Evolutionary conservation across 2,329 filamentous ascomycete genomes (phyloP).

Genomic region (Escovopsis sp.): DNA sequence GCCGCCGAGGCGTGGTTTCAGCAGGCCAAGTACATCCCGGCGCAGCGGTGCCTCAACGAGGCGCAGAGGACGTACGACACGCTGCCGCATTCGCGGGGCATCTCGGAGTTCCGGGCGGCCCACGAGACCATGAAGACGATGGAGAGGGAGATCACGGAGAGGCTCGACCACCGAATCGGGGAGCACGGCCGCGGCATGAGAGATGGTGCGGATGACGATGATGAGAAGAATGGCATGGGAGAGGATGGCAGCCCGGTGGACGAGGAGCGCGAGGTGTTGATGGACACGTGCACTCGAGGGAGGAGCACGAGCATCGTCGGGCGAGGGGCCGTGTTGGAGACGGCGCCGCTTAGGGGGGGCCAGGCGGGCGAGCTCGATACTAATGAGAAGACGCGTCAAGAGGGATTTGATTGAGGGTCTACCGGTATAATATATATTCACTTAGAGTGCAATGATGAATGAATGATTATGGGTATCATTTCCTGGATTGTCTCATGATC

Average conservation of each 20-base stretch:
- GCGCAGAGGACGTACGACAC: conserved; percentile 42
- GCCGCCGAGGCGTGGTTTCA: conserved; percentile 73
- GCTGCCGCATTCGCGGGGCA: conserved; percentile 31
- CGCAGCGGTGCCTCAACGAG: conserved; percentile 61
- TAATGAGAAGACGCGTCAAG: conserved; percentile 12
- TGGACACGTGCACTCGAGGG: conserved; percentile 32
- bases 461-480: background rate
- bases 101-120: conserved; percentile 35
- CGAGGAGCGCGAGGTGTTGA: conserved; percentile 41
- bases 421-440: background rate
- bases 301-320: conserved; percentile 41
- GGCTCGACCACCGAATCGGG: conserved; percentile 20
- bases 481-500: no score
- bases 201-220: conserved; percentile 2
- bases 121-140: conserved; percentile 37
- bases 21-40: conserved; percentile 62
- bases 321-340: conserved; percentile 31
- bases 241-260: conserved; percentile 29
- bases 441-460: background rate
- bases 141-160: conserved; percentile 33
- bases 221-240: conserved; percentile 21
- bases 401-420: conserved; percentile 29
- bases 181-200: no score
- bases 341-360: conserved; percentile 28
- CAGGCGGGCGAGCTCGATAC: conserved; percentile 9